phyloP scores from a whole-genome alignment of 1,139 yeast genomes.

The Zhuliangozyma parablackwelliae region DNA sequence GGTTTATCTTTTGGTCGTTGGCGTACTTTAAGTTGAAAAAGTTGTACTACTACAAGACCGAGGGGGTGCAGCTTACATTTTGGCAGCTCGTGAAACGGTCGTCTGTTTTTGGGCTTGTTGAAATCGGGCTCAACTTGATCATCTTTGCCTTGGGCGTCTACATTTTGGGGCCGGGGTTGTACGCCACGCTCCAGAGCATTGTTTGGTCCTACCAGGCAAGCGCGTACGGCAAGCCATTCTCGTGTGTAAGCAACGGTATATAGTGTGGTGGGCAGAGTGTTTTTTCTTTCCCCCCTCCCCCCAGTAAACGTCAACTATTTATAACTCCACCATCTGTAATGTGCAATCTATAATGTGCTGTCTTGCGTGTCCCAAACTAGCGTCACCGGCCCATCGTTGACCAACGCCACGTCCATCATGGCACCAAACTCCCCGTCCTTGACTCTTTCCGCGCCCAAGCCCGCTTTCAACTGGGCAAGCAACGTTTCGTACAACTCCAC shows the following conservation, averaged over 20 bases:
- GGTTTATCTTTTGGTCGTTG: slow-evolving; percentile 63
- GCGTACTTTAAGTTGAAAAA: slow-evolving; percentile 43
- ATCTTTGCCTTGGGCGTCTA: slow-evolving; percentile 46
- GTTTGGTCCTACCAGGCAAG: slow-evolving; percentile 43
- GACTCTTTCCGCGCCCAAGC: slow-evolving; percentile 60
- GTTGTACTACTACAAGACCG: slow-evolving; percentile 17
- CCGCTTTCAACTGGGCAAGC: slow-evolving; percentile 42
- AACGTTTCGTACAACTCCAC: slow-evolving; percentile 61
- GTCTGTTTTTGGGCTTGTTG: slow-evolving; percentile 20
- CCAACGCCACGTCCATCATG: slow-evolving; percentile 88
- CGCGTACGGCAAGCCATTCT: slow-evolving; percentile 47
- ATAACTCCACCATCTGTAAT: slow-evolving; percentile 1
- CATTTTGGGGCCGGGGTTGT: slow-evolving; percentile 56
- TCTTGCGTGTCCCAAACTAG: slow-evolving; percentile 64
- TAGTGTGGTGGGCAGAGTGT: slow-evolving; percentile 3
- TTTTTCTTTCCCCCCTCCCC: slow-evolving; percentile 1
- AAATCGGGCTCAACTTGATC: slow-evolving; percentile 29
- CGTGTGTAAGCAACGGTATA: slow-evolving; percentile 45
- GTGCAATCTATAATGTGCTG: slow-evolving; percentile 2
- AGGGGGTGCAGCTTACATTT: slow-evolving; percentile 16
- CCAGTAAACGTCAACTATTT: background rate
- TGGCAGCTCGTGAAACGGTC: slow-evolving; percentile 17
- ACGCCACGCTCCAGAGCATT: slow-evolving; percentile 52
- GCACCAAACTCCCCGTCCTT: slow-evolving; percentile 92
- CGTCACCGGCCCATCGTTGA: slow-evolving; percentile 85